Evolutionary conservation across 2,329 filamentous ascomycete species (phyloP), one percentile per base, ranked within the genome.

Genomic region (Mycosphaerella arachidis): DNA sequence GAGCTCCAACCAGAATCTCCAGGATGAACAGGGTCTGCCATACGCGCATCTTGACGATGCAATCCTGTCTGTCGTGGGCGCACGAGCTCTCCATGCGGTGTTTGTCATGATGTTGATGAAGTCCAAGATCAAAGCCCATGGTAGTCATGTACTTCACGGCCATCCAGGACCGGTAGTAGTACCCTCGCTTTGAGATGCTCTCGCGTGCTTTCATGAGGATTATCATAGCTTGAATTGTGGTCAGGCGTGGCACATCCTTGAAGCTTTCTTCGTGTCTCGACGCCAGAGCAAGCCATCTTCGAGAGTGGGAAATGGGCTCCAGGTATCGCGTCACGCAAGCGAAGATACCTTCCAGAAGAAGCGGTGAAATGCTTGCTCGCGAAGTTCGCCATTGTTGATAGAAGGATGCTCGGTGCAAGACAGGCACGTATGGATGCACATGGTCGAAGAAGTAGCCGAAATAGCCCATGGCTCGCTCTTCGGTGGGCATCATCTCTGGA

Each of bases 161-260:
- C 86, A 97, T 96, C 93, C 94, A 97, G 0, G 94, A 97, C 40
- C 93, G 87, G 76, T 94, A 97, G 74, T 94, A 97, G 72, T 97
- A 97, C 1, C 94, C 94, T 61, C 91, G 86, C 72, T 96, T 96
- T 0, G 93, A 92, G 8, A 89, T 86, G n/a, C 90, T 89, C 74
- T 97, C 93, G 64, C 92, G 85, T 1, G 93, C 94, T 74, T 97
- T 97, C 48, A 97, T 78, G 18, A 97, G 82, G 48, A 97, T 87
- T 48, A 97, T 78, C 62, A 96, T 80, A 3, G 92, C 93, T 76
- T 97, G 93, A 9, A 97, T 86, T 0, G 94, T 97, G 75, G 91
- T 97, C 51, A 97, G 72, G 53, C 93, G 84, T 1, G 93, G 92
- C 27, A 93, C 86, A 69, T 97, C 93, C 84, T 96, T 92, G 73